Conservation (phyloP, 495 filamentous ascomycete genomes). For the Cetradonia linearis region DNA sequence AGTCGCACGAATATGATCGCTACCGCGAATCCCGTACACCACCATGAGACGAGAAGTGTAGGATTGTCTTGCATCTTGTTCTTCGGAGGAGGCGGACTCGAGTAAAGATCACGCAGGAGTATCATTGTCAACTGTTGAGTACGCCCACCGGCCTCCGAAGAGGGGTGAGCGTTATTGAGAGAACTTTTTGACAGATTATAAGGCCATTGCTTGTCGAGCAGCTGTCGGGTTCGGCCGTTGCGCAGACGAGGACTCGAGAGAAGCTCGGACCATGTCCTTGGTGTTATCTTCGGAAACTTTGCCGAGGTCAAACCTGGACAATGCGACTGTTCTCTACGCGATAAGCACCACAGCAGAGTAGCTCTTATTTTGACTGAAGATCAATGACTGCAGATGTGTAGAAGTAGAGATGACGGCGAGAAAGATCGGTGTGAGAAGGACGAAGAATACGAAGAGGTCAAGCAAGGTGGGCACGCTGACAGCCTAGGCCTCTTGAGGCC, state of each 20-base stretch:
- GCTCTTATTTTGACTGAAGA: neutral
- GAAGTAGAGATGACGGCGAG: neutral
- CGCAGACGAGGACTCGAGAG: conserved; percentile 10
- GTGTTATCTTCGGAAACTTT: neutral
- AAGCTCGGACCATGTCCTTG: conserved; percentile 13
- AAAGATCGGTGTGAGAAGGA: neutral
- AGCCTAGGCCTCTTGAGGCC: neutral
- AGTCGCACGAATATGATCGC: conserved; percentile 71
- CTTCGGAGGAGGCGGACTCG: conserved; percentile 48
- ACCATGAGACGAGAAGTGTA: conserved; percentile 85
- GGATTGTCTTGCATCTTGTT: conserved; percentile 51
- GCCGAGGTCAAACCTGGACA: conserved; percentile 1
- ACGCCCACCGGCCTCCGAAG: conserved; percentile 52
- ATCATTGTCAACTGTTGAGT: conserved; percentile 27
- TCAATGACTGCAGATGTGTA: neutral
- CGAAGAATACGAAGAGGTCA: neutral
- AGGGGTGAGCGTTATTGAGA: conserved; percentile 40
- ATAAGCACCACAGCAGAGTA: neutral
- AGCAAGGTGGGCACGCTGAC: neutral
- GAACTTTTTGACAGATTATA: neutral
- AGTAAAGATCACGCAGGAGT: conserved; percentile 36
- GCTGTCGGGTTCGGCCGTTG: neutral
- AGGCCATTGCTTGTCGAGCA: neutral
- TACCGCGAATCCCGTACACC: conserved; percentile 76
- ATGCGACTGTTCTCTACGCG: neutral